Base-by-base conservation (phyloP, 2,329 filamentous ascomycete species). In the Aureobasidium sp. region DNA sequence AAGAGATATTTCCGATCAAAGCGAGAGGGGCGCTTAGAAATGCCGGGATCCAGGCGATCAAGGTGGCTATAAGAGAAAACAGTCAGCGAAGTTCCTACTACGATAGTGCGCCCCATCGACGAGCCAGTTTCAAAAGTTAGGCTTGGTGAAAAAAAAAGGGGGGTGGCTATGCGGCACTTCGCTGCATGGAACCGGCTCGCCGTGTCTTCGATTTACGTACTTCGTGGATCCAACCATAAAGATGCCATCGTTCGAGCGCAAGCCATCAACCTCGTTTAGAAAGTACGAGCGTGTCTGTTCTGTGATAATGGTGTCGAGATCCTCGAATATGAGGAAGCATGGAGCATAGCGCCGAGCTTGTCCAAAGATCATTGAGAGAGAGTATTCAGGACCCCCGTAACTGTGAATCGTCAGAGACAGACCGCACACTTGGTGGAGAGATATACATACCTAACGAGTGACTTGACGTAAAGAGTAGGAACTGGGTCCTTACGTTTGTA, bases 381-480 rank as follows among this genome's bases (percentile, higher is more conserved):
- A 71, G 63, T 72, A 74, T 66, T 87, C 82, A 0, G 83, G 82
- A 0, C 84, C 84, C n/a, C 44, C 54, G n/a, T 53, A 63, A 39
- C 61, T 62, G 37, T 37, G 24, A 33, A 17, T 58, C 33, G 27
- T 57, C 6, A 57, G 29, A 24, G 35, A 27, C 35, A 17, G 9
- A 33, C 22, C 9, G 7, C 19, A 44, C 14, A 3, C 24, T 8
- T 8, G 27, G 24, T 7, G 7, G 5, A 19, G 14, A 35, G 5
- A 5, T n/a, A 19, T 8, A 35, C 40, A 12, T 50, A 58, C 60
- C 67, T 67, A 9, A 64, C 64, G 2, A 80, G 73, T 1, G 74
- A 81, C 64, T 84, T 81, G 56, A 89, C 85, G 68, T 87, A 87
- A 5, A 86, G 74, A 0, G 83, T 85, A 1, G 84, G 83, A 0